Percentiles rank a stretch among this genome's conserved stretches.
phyloP scores from a whole-genome alignment of 331 rosid genomes.

The Spiraea crenata region DNA sequence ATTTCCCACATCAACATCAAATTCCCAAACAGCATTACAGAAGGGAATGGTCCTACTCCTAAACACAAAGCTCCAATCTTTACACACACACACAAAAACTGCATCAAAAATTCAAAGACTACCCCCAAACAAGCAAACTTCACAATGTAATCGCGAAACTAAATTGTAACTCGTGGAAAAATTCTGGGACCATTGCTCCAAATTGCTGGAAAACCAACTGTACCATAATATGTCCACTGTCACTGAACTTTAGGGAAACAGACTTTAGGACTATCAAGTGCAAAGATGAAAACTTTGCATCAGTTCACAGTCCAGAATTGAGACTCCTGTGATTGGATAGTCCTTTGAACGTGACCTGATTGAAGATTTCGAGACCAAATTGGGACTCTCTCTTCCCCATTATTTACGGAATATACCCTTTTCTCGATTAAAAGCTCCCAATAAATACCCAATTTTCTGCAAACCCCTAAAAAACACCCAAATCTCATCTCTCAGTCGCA shows the following conservation, averaged over 20 bases:
- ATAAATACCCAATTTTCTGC: conserved; percentile 25
- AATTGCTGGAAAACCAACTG: background rate
- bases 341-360: conserved; percentile 12
- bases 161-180: too few relatives aligned
- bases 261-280: background rate
- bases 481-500: background rate
- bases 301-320: background rate
- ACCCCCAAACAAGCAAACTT: background rate
- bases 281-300: background rate
- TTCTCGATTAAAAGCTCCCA: conserved; percentile 1
- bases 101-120: background rate
- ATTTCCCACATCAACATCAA: conserved; percentile 1
- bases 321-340: background rate
- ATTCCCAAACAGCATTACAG: background rate
- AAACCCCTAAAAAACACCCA: conserved; percentile 19
- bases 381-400: conserved; percentile 28
- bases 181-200: too few relatives aligned
- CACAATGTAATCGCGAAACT: background rate
- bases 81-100: background rate
- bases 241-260: background rate
- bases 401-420: conserved; percentile 53
- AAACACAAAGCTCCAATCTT: background rate
- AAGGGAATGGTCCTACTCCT: too few relatives aligned
- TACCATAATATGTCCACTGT: background rate
- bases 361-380: conserved; percentile 36